Evolutionary conservation across 1,139 yeast species (phyloP), one percentile per base, ranked within the genome.

Genomic region (Saccharomycopsis hybrid): DNA sequence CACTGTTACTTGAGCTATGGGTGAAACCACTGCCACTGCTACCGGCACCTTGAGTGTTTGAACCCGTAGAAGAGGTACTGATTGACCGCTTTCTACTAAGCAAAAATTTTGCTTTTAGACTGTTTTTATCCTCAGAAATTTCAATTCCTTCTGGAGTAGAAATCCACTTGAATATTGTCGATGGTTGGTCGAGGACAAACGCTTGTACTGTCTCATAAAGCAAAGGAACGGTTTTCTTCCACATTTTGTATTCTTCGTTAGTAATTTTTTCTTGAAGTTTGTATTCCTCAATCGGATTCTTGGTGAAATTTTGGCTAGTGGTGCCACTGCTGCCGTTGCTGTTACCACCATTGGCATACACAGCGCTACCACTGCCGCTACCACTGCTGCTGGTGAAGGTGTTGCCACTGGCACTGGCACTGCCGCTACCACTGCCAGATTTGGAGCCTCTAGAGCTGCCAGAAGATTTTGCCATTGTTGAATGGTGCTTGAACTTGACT

Each of bases 201-300:
- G 95, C 78, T 56, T 87, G 78, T 58, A 88, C 76, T 55, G 86
- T 71, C 64, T 87, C 87, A 67, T 92, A 92, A 48, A 92, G 70
- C 57, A 88, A 74, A 13, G 96, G 96, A n/a, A 92, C 85, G 9
- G 95, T 82, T 63, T 92, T 92, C 66, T 90, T 90, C 98, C 98
- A 92, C 52, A 86, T 85, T 62, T 89, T 86, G 72, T 82, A 89
- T 66, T 87, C 96, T 58, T 75, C 80, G 54, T 74, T 75, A 43
- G 65, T 64, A 3, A 72, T 62, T 56, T 73, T 73, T 56, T 74
- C 66, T 31, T 35, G 40, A 4, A 54, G 49, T 37, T 50, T 50
- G 41, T 44, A 41, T 30, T 44, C 50, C 13, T 48, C 53, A 9
- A 52, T 52, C 5, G 55, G 55, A 30, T 52, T 52, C 41, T 52